Percentiles rank a stretch among this genome's conserved stretches.
Conservation (phyloP, 352 stramenopile species). For the Phytophthora foliorum region DNA sequence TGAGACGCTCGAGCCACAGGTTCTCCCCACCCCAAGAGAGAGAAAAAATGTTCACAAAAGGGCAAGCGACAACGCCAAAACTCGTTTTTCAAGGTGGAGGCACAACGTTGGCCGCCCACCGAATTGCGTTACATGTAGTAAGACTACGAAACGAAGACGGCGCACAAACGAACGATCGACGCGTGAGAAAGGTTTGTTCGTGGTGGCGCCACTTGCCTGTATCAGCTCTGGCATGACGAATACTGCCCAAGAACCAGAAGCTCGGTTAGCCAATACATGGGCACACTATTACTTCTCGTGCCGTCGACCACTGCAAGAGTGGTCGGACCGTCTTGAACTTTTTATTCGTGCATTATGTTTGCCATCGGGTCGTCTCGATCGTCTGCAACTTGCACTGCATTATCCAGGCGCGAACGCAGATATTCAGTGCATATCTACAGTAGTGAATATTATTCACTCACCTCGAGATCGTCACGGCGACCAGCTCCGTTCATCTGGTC, state of each 20-base stretch:
- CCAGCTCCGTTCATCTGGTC: neutral
- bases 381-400: constrained; percentile 5
- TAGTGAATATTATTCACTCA: too few species aligned
- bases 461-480: neutral
- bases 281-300: too few species aligned
- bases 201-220: neutral
- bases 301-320: too few species aligned
- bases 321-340: constrained; percentile 27
- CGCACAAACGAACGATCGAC: neutral
- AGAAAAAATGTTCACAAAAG: constrained; percentile 25
- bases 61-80: constrained; percentile 8
- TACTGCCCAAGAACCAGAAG: too few species aligned
- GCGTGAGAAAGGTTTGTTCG: neutral
- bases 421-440: too few species aligned
- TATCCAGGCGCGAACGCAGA: too few species aligned
- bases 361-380: constrained; percentile 7
- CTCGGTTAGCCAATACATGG: too few species aligned
- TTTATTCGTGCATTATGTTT: constrained; percentile 19
- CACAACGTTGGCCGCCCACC: constrained; percentile 10
- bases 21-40: constrained; percentile 36
- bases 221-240: too few species aligned
- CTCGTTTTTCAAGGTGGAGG: constrained; percentile 20
- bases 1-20: constrained; percentile 27
- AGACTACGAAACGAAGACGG: too few species aligned
- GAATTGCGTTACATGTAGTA: constrained; percentile 8